phyloP scores from a whole-genome alignment of 768 basidiomycete genomes.

The Kwoniella europaea region DNA sequence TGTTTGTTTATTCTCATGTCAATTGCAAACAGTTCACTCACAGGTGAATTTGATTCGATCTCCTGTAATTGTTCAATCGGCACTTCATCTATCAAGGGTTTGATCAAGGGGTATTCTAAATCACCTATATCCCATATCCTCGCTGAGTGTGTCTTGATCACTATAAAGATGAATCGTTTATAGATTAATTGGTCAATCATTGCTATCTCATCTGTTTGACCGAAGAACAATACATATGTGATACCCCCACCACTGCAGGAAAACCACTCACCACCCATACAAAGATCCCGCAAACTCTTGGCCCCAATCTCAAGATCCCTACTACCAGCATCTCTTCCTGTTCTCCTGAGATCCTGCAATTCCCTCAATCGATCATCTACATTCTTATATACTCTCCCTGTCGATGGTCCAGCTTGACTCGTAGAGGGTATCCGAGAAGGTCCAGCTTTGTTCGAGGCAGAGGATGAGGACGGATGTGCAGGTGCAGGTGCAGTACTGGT shows the following conservation, averaged over 20 bases:
- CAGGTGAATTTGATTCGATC: conserved; percentile 40
- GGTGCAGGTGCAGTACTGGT: not conserved
- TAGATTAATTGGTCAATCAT: no score
- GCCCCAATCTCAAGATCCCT: conserved; percentile 31
- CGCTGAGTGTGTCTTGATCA: conserved; percentile 34
- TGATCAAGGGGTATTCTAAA: conserved; percentile 36
- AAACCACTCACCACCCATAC: conserved; percentile 33
- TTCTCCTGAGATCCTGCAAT: conserved; percentile 19
- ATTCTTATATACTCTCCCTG: conserved; percentile 18
- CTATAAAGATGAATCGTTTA: conserved; percentile 11
- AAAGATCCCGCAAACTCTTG: conserved; percentile 33
- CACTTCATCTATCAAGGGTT: conserved; percentile 38
- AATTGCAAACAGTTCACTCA: conserved; percentile 19
- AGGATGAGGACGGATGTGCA: conserved; percentile 13
- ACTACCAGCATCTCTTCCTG: conserved; percentile 16
- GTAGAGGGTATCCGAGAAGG: not conserved
- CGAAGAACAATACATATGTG: no score
- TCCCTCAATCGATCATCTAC: conserved; percentile 20
- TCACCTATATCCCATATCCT: conserved; percentile 50
- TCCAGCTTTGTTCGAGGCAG: not conserved
- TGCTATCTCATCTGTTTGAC: no score
- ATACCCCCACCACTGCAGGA: no score
- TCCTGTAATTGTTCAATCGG: conserved; percentile 43
- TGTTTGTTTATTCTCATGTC: no score
- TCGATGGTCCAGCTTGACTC: conserved; percentile 7